These are phyloP conservation scores for Epichloe uncinata DNA, from an alignment of 2,329 filamentous ascomycete species.

Conservation along the genomic window DNA sequence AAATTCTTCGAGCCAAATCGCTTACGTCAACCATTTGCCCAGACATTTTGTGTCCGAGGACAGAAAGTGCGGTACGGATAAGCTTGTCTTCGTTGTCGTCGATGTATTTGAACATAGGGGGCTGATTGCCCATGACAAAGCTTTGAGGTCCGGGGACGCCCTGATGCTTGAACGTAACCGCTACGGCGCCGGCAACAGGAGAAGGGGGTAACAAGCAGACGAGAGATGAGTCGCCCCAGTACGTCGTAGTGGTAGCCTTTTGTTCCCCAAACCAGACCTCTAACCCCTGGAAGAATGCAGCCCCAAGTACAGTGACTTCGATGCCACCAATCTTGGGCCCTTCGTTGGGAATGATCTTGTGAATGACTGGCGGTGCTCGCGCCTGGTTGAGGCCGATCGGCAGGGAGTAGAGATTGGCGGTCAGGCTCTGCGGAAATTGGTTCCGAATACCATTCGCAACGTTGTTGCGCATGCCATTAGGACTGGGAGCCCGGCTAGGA, in stretches of 20 bases:
- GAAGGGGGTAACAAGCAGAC: constrained; percentile 68
- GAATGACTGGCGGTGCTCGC: constrained; percentile 46
- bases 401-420: constrained; percentile 36
- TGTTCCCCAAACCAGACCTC: constrained; percentile 72
- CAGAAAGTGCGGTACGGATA: constrained; percentile 52
- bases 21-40: constrained; percentile 47
- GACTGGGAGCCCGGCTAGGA: constrained; percentile 66
- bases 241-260: constrained; percentile 57
- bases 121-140: constrained; percentile 26
- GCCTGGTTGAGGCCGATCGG: constrained; percentile 36
- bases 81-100: constrained; percentile 58
- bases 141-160: constrained; percentile 25
- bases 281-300: constrained; percentile 60
- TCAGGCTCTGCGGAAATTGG: constrained; percentile 34
- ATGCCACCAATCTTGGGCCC: constrained; percentile 73
- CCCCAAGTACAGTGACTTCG: constrained; percentile 75
- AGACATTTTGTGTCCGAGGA: constrained; percentile 51
- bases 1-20: constrained; percentile 47
- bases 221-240: constrained; percentile 67
- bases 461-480: constrained; percentile 38
- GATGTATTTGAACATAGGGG: constrained; percentile 56
- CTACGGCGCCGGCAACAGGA: constrained; percentile 51
- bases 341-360: constrained; percentile 72
- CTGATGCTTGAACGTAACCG: constrained; percentile 54
- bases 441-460: constrained; percentile 26